phyloP scores from a whole-genome alignment of 1,284 basidiomycete species.

The Apiotrichum veenhuisii region DNA sequence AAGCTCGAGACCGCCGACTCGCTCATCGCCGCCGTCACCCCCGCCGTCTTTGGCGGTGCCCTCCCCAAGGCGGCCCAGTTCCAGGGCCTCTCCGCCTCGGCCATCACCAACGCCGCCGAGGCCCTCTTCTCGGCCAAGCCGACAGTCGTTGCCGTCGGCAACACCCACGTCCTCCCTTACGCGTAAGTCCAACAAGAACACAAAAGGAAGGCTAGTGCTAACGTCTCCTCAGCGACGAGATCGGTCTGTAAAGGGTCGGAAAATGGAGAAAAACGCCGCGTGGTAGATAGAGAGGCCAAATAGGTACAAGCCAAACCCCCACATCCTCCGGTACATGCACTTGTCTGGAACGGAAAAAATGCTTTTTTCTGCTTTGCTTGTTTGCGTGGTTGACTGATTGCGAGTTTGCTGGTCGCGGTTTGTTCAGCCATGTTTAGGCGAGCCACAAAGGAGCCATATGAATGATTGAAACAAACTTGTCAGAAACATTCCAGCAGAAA shows the following conservation, averaged over 20 bases:
- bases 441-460: too few species aligned
- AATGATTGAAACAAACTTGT: too few species aligned
- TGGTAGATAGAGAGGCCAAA: constrained; percentile 24
- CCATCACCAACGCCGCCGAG: constrained; percentile 57
- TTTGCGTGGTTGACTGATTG: not conserved
- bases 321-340: constrained; percentile 19
- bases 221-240: constrained; percentile 58
- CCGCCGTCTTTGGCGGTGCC: constrained; percentile 56
- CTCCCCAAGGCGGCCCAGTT: constrained; percentile 58
- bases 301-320: constrained; percentile 16
- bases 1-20: constrained; percentile 64
- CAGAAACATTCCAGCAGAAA: too few species aligned
- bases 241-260: constrained; percentile 61
- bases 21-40: constrained; percentile 58
- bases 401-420: not conserved
- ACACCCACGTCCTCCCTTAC: constrained; percentile 70
- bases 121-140: constrained; percentile 60
- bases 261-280: constrained; percentile 13
- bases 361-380: not conserved
- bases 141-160: constrained; percentile 79
- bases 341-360: constrained; percentile 9
- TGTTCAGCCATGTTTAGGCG: too few species aligned
- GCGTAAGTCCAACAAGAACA: constrained; percentile 47
- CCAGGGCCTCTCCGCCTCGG: constrained; percentile 60
- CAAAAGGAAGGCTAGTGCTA: not conserved